Conservation (phyloP, 108 stramenopile species). For the Aurantiochytrium sp. region DNA sequence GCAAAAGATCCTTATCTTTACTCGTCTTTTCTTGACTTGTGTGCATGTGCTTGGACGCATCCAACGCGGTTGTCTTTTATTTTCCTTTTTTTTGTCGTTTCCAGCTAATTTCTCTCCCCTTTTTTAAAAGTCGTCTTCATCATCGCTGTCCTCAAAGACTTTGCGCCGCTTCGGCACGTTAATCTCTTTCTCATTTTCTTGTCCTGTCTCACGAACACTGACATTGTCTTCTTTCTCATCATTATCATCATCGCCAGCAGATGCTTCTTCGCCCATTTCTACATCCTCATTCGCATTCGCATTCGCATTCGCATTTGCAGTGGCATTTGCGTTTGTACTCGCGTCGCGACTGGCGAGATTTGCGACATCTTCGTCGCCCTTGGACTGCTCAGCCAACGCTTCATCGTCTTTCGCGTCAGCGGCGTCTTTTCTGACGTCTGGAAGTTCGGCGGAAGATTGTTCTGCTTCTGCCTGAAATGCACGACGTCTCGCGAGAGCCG, state of each 20-base stretch:
- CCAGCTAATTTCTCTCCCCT: too few relatives aligned
- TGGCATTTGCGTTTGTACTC: neutral
- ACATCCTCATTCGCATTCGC: neutral
- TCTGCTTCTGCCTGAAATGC: neutral
- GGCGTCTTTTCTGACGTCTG: neutral
- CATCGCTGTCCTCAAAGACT: neutral
- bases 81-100: too few relatives aligned
- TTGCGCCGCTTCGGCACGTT: neutral
- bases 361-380: neutral
- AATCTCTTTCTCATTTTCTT: neutral
- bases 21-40: too few relatives aligned
- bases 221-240: neutral
- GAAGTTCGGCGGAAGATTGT: neutral
- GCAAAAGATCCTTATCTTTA: too few relatives aligned
- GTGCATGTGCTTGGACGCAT: too few relatives aligned
- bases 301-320: neutral
- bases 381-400: neutral
- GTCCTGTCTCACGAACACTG: neutral
- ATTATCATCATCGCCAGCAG: neutral
- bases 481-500: neutral
- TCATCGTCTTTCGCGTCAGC: neutral
- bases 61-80: too few relatives aligned
- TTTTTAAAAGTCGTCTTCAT: neutral
- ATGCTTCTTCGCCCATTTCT: neutral
- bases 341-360: neutral